Conservation (phyloP, 805 yeast species). For the Kluyveromyces starmeri region DNA sequence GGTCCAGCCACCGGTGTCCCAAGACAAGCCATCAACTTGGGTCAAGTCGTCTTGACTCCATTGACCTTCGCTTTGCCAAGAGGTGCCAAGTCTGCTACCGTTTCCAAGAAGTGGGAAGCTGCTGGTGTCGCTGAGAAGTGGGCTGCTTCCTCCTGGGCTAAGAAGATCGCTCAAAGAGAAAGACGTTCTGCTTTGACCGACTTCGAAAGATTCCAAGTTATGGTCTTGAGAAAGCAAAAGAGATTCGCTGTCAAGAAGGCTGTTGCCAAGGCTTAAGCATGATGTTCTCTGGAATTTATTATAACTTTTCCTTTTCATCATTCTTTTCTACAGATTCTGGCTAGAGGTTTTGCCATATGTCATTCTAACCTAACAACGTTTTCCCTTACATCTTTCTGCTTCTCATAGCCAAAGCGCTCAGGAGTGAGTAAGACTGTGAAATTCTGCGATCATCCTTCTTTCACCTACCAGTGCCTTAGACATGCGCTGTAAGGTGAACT, state of each 20-base stretch:
- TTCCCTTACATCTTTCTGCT: no score
- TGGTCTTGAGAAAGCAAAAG: conserved; percentile 96
- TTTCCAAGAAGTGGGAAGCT: conserved; percentile 89
- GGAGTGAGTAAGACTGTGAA: no score
- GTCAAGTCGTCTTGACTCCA: conserved; percentile 88
- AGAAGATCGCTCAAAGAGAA: conserved; percentile 92
- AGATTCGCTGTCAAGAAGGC: conserved; percentile 92
- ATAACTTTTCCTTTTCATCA: background rate
- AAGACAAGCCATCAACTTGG: conserved; percentile 87
- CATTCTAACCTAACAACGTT: no score
- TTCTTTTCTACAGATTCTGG: no score
- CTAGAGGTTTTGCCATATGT: no score
- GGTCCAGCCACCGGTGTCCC: conserved; percentile 86
- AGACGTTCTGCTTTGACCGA: conserved; percentile 90
- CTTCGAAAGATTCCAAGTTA: conserved; percentile 99
- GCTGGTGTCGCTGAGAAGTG: conserved; percentile 84
- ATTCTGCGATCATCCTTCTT: no score
- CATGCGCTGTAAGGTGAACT: no score
- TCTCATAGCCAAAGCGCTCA: no score
- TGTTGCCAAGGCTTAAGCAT: conserved; percentile 82
- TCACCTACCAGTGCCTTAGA: no score
- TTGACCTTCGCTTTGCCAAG: conserved; percentile 85
- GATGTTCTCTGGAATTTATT: background rate
- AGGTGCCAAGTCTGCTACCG: conserved; percentile 82
- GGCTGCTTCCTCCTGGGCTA: conserved; percentile 94